A percentile compares a stretch with the other conserved stretches of the same genome.
Evolutionary conservation across 495 filamentous ascomycete species (phyloP).

Genomic region (Talaromyces adpressus): DNA sequence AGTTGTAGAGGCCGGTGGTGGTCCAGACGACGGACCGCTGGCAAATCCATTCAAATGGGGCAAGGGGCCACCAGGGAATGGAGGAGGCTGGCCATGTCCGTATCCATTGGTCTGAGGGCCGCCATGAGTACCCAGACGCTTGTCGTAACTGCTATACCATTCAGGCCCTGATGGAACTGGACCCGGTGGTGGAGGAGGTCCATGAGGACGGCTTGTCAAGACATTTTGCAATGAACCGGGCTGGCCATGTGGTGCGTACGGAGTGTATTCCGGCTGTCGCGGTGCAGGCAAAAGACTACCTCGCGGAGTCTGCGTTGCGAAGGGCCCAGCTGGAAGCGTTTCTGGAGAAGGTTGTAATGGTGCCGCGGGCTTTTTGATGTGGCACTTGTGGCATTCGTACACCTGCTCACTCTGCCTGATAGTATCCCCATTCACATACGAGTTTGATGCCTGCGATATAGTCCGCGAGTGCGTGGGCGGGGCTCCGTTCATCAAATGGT

Average conservation of each 20-base stretch:
- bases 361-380: conserved; percentile 31
- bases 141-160: conserved; percentile 31
- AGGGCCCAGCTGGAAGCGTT: background rate
- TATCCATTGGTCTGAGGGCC: conserved; percentile 17
- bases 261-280: conserved; percentile 23
- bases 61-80: conserved; percentile 10
- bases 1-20: background rate
- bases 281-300: conserved; percentile 23
- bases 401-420: conserved; percentile 12
- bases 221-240: conserved; percentile 13
- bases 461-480: conserved; percentile 22
- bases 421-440: conserved; percentile 27
- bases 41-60: conserved; percentile 26
- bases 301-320: background rate
- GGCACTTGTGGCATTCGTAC: conserved; percentile 48
- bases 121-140: conserved; percentile 24
- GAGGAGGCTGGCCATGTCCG: conserved; percentile 8
- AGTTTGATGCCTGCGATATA: conserved; percentile 17
- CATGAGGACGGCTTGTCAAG: conserved; percentile 27
- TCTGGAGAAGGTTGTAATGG: conserved; percentile 26
- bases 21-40: conserved; percentile 7
- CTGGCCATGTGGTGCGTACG: conserved; percentile 27
- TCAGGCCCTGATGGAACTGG: conserved; percentile 18
- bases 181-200: conserved; percentile 15
- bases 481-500: conserved; percentile 25